Evolutionary conservation across 2,329 filamentous ascomycete species (phyloP).

Genomic region (Trichoderma semiorbis): DNA sequence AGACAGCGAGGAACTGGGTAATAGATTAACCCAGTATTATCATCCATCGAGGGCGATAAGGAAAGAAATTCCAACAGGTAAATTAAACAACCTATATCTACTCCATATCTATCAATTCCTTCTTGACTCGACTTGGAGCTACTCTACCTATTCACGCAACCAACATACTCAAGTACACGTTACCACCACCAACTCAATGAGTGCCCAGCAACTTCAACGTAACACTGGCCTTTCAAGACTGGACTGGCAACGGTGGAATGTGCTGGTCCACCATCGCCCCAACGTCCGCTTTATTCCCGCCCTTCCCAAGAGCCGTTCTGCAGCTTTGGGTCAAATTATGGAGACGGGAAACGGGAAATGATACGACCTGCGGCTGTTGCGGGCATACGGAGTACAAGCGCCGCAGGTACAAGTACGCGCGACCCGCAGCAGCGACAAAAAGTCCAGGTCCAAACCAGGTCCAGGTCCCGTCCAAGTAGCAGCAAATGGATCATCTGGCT

Average conservation of each 20-base stretch:
- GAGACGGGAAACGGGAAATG: background rate
- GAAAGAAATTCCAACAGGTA: background rate
- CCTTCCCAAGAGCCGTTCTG: background rate
- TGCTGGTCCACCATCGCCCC: background rate
- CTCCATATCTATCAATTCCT: background rate
- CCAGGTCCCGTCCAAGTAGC: background rate
- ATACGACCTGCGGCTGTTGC: constrained; percentile 11
- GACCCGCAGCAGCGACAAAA: background rate
- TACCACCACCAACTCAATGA: background rate
- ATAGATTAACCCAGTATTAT: background rate
- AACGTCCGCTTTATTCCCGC: constrained; percentile 1
- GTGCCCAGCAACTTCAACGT: background rate
- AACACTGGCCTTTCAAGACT: background rate
- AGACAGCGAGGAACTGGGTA: background rate
- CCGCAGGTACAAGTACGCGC: background rate
- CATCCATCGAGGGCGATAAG: background rate
- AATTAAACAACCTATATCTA: background rate
- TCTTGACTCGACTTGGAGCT: background rate
- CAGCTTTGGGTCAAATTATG: background rate
- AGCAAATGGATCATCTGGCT: background rate
- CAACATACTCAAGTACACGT: background rate
- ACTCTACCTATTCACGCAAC: background rate
- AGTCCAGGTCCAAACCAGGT: background rate
- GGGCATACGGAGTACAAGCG: constrained; percentile 7
- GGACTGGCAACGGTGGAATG: background rate